phyloP scores from a whole-genome alignment of 331 rosid genomes.

The Spiraea crenata region DNA sequence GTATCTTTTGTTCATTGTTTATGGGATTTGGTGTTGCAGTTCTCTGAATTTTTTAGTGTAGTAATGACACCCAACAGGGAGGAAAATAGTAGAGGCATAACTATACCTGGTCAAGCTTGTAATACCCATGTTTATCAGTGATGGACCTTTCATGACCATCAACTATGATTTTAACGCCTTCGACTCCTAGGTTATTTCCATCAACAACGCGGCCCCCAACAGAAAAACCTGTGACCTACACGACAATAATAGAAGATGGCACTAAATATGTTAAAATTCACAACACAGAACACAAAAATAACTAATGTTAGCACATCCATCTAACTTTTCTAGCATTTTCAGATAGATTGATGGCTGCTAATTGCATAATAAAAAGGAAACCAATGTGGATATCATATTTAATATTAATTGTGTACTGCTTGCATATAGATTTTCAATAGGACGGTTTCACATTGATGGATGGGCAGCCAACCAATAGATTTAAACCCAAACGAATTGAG shows the following conservation, averaged over 20 bases:
- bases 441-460: not conserved
- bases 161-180: conserved; percentile 80
- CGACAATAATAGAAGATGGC: conserved; percentile 27
- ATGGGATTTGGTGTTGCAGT: not conserved
- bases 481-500: not conserved
- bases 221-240: conserved; percentile 97
- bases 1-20: not conserved
- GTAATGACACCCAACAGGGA: not conserved
- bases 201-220: conserved; percentile 94
- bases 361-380: not conserved
- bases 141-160: conserved; percentile 89
- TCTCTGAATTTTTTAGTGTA: not conserved
- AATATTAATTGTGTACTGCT: not conserved
- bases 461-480: conserved; percentile 2
- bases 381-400: not conserved
- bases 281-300: conserved; percentile 1
- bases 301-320: not conserved
- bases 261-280: conserved; percentile 15
- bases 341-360: not conserved
- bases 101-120: conserved; percentile 95
- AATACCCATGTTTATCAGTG: conserved; percentile 89
- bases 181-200: conserved; percentile 81
- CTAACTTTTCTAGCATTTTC: not conserved
- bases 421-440: not conserved
- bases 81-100: not conserved